These are phyloP conservation scores for Dactylis glomerata DNA, from an alignment of 176 grass and related monocot genomes.

Conservation along the genomic window DNA sequence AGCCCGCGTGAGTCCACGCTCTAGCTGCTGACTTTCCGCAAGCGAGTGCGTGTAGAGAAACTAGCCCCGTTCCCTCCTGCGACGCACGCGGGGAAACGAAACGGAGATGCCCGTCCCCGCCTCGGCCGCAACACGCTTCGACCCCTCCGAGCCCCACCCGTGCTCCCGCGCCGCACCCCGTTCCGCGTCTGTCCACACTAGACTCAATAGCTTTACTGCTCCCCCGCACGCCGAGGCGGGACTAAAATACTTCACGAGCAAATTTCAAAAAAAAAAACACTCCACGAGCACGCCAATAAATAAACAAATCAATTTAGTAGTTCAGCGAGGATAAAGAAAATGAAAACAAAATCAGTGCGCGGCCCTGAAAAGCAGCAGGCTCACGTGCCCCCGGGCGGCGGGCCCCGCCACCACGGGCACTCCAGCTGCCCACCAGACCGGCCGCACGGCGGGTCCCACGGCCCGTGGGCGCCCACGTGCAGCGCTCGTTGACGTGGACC, in stretches of 20 bases:
- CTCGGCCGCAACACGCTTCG: neutral
- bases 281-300: neutral
- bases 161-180: neutral
- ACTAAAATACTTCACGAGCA: neutral
- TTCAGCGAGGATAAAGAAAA: neutral
- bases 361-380: conserved; percentile 21
- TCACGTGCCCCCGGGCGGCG: conserved; percentile 31
- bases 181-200: neutral
- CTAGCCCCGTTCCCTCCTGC: neutral
- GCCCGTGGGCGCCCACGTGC: conserved; percentile 43
- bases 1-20: no score
- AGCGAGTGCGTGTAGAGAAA: no score
- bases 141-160: neutral
- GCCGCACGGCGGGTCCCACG: neutral
- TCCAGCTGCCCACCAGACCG: neutral
- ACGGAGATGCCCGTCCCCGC: neutral
- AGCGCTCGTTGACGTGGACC: conserved; percentile 51
- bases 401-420: neutral
- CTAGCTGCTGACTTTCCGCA: no score
- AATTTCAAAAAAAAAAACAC: no score
- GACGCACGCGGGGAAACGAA: neutral
- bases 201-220: neutral
- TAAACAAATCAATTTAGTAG: neutral
- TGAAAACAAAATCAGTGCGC: neutral
- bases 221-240: conserved; percentile 37